Conservation (phyloP, 2,329 filamentous ascomycete species). For the Fusarium foetens region DNA sequence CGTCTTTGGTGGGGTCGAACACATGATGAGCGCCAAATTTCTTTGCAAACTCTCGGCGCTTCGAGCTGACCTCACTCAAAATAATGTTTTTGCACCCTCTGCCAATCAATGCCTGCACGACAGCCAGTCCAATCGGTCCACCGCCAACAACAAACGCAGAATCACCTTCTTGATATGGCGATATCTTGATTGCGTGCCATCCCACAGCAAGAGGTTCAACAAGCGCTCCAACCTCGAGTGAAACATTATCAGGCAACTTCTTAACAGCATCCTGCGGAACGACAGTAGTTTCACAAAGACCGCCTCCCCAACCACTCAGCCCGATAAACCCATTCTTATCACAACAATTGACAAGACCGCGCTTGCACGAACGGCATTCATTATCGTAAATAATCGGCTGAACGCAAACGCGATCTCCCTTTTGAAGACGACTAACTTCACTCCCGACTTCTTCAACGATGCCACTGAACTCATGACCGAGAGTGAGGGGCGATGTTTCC, state of each 20-base stretch:
- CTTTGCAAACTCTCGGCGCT: conserved; percentile 14
- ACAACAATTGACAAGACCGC: conserved; percentile 8
- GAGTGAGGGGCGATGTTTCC: conserved; percentile 19
- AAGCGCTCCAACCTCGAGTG: conserved; percentile 3
- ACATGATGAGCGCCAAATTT: conserved; percentile 22
- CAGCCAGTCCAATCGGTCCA: conserved; percentile 13
- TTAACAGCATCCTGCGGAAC: conserved; percentile 14
- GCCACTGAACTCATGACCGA: conserved; percentile 19
- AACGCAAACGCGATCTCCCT: conserved; percentile 16
- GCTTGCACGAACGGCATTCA: conserved; percentile 10
- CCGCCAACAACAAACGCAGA: conserved; percentile 10
- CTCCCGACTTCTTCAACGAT: conserved; percentile 16
- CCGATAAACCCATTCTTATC: conserved; percentile 9
- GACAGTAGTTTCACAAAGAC: neutral
- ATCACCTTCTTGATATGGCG: conserved; percentile 6
- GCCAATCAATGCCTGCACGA: conserved; percentile 1
- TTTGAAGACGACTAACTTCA: neutral
- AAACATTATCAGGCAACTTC: conserved; percentile 14
- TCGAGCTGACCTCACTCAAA: conserved; percentile 11
- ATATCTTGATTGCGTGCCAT: conserved; percentile 20
- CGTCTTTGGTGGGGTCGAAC: conserved; percentile 14
- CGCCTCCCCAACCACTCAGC: conserved; percentile 18
- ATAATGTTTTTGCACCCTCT: conserved; percentile 24
- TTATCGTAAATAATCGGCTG: conserved; percentile 23
- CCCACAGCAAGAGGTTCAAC: conserved; percentile 12